Evolutionary conservation across 176 grass and related monocot species (phyloP), one percentile per base, ranked within the genome.

Genomic region (Ensete glaucum): DNA sequence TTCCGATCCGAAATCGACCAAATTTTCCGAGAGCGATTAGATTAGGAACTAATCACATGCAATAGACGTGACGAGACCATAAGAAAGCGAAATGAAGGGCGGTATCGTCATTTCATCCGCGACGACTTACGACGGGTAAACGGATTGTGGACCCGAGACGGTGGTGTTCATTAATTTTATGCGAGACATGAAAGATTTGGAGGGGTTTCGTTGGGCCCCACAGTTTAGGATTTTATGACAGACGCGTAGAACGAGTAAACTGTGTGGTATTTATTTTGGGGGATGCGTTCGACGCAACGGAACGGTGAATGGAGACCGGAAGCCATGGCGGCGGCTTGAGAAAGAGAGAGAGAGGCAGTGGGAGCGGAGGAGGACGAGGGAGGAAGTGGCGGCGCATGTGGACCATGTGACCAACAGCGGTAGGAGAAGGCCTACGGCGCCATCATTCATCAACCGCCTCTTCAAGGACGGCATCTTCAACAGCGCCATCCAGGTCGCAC

Each of bases 401-500:
- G 87, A 90, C 82, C 79, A 85, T 58, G 83, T 83, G 54, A 76
- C 81, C 10, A 75, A 72, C 74, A 76, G 67, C 72, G 79, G 20
- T 52, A 68, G 59, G 85, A 90, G 69, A 76, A 76, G 15, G 17
- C 60, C 16, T 72, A 72, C 67, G 22, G 67, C 67, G 64, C 82
- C 85, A 71, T 90, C 34, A 27, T 90, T 48, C 74, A 82, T 90
- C 85, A 90, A 90, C 77, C 79, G 85, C 50, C 53, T 87, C 84
- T 90, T 90, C 76, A 84, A 84, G 76, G 88, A 87, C 22, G 79
- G 71, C 72, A 77, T 90, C 88, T 85, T 87, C 85, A 85, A 84
- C 76, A 90, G 79, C 67, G 88, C 88, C 67, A 77, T 87, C 72
- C 82, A 87, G 82, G 88, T 90, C 14, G 6, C 64, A 11, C 23